phyloP scores from a whole-genome alignment of 768 basidiomycete genomes.

The Leccinum arenicola region DNA sequence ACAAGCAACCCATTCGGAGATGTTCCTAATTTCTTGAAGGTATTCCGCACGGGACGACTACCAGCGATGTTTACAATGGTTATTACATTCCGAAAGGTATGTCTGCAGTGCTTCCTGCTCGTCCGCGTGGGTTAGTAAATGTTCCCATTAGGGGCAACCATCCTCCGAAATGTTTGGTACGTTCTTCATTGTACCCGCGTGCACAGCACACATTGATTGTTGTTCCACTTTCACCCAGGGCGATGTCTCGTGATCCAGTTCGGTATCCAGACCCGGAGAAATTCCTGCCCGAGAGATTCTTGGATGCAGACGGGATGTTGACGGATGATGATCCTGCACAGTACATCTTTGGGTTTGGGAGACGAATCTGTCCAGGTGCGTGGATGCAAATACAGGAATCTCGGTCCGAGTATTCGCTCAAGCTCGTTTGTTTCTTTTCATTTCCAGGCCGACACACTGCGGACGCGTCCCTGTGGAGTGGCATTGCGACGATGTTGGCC shows the following conservation, averaged over 20 bases:
- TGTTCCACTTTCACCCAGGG: not conserved
- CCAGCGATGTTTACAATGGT: slow-evolving; percentile 39
- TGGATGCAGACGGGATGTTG: not conserved
- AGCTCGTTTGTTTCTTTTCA: not conserved
- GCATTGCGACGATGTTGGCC: not conserved
- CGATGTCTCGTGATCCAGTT: not conserved
- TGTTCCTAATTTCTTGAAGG: not conserved
- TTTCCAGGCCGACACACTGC: not conserved
- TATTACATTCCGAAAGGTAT: slow-evolving; percentile 50
- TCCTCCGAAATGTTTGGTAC: not conserved
- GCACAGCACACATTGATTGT: accelerated
- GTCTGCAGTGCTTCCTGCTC: not conserved
- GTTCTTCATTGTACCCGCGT: not conserved
- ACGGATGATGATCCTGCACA: not conserved
- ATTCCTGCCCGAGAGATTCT: not conserved
- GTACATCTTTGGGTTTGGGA: not conserved
- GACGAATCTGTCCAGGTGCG: not conserved
- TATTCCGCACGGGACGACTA: slow-evolving; percentile 27
- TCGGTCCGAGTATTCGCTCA: not conserved
- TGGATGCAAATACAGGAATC: not conserved
- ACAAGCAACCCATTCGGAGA: not conserved
- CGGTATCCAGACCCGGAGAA: not conserved
- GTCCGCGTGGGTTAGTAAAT: not conserved
- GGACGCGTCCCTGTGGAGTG: not conserved
- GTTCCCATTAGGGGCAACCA: not conserved